Base-by-base conservation (phyloP, 495 filamentous ascomycete genomes). In the Hypoxylon cercidicola region DNA sequence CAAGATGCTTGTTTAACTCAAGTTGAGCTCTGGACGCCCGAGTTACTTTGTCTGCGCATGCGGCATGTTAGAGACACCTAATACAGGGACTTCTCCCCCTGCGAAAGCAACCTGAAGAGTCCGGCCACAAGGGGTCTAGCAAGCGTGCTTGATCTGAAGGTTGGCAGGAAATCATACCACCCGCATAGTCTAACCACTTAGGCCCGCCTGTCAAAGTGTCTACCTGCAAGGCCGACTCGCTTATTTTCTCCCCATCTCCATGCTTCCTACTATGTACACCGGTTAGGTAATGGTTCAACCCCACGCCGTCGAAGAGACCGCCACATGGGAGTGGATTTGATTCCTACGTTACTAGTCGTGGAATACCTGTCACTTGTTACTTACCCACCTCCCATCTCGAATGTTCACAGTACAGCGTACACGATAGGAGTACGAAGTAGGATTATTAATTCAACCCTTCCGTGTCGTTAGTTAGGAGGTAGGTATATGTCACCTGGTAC, bases 91-190 rank as follows among this genome's bases (percentile, higher is more conserved):
- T 32, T 2, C 30, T 32, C 11, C 25, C 16, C 50, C 59, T 60
- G 55, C 37, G 39, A 35, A 15, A 18, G 45, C 50, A 32, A 41
- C 63, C 23, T 67, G 21, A 47, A 54, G 54, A 23, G 46, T 15
- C 52, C 47, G 52, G 57, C 45, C 15, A 18, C 23, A 56, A 20
- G 41, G 23, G 25, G 46, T 5, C 25, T 32, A 10, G 30, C 11
- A 28, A 15, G 43, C 48, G 13, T 50, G 43, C 37, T 21, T 47
- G 58, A 68, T 66, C 51, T 61, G 16, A 44, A 21, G 19, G 44
- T 60, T 60, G 44, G 55, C 54, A 46, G 60, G 46, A 47, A 68
- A 63, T 63, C 59, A 37, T 51, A 43, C 65, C 59, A 68, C 49
- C 55, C 25, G 11, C 43, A 13, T 21, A 44, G 20, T 55, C 59